Evolutionary conservation across 805 yeast species (phyloP).

Genomic region (Cyberlindnera maritima): DNA sequence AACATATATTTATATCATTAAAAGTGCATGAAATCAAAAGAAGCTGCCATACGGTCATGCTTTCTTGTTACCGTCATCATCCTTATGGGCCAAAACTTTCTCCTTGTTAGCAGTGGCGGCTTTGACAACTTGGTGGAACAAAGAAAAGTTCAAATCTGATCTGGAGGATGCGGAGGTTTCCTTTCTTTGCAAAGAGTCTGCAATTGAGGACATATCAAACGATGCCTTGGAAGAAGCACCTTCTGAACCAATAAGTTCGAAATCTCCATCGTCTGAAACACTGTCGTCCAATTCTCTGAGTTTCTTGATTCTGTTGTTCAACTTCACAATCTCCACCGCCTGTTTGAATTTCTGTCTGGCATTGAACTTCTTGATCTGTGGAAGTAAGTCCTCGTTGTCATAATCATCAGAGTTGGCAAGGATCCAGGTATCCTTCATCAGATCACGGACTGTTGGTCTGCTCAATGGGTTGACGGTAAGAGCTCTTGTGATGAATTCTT

Average conservation of each 20-base stretch:
- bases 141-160: constrained; percentile 40
- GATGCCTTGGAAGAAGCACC: constrained; percentile 6
- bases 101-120: constrained; percentile 57
- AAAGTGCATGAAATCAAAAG: not conserved
- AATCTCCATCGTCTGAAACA: constrained; percentile 35
- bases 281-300: constrained; percentile 59
- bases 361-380: constrained; percentile 74
- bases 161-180: constrained; percentile 7
- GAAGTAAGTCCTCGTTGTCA: constrained; percentile 64
- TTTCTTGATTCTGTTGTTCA: constrained; percentile 74
- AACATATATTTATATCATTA: not conserved
- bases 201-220: constrained; percentile 22
- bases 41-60: not conserved
- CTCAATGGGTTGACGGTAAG: constrained; percentile 63
- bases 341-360: constrained; percentile 82
- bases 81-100: constrained; percentile 19
- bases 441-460: constrained; percentile 65
- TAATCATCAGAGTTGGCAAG: constrained; percentile 43
- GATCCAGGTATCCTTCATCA: constrained; percentile 78
- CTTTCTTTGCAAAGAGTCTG: constrained; percentile 19
- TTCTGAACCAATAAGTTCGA: constrained; percentile 15
- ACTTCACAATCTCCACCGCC: constrained; percentile 80
- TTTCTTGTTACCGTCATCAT: constrained; percentile 2
- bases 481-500: constrained; percentile 69
- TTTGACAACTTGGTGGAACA: constrained; percentile 67